Conservation (phyloP, 169 alveolate species). For the Miamiensis avidus region DNA sequence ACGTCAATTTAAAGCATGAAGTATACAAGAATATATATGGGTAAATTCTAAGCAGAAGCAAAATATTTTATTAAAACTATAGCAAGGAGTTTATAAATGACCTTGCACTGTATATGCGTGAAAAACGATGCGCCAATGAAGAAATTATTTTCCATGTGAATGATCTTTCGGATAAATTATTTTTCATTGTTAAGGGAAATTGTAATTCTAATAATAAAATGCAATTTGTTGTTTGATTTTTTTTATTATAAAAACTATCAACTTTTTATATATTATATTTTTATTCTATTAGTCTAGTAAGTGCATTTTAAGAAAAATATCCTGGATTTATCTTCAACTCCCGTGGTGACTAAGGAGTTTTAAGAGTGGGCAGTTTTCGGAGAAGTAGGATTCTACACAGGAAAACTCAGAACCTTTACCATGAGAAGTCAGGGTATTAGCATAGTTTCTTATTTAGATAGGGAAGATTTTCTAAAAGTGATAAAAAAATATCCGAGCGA, state of each 20-base stretch:
- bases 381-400: conserved; percentile 27
- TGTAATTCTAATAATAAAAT: neutral
- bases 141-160: neutral
- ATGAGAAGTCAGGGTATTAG: conserved; percentile 34
- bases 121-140: neutral
- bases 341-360: neutral
- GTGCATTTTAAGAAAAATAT: neutral
- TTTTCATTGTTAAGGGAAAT: neutral
- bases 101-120: neutral
- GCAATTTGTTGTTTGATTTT: too few relatives aligned
- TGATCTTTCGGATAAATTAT: neutral
- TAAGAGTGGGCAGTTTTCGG: conserved; percentile 19
- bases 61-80: neutral
- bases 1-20: neutral
- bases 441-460: conserved; percentile 23
- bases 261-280: too few relatives aligned
- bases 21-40: neutral
- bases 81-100: neutral
- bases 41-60: too few relatives aligned
- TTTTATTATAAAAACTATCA: too few relatives aligned
- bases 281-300: neutral
- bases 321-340: neutral
- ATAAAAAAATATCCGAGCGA: conserved; percentile 19
- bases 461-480: conserved; percentile 10
- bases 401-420: conserved; percentile 18